Evolutionary conservation across 2,329 filamentous ascomycete species (phyloP), one percentile per base, ranked within the genome.

Genomic region (Seiridium cupressi): DNA sequence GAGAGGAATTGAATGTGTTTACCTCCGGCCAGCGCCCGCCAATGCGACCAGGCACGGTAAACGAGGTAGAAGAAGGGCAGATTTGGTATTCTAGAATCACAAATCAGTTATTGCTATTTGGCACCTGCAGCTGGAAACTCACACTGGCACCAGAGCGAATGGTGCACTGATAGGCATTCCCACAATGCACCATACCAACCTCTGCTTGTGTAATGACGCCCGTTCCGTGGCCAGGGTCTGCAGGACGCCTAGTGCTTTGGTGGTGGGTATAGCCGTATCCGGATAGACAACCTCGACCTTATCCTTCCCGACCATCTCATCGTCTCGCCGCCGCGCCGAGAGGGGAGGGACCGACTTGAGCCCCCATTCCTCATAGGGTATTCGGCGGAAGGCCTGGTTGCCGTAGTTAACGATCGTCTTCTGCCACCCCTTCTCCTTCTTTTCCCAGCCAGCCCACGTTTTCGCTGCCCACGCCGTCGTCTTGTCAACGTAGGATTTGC

Each of bases 331-430:
- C 65, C 86, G 84, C 60, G 86, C 79, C 47, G 88, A 92, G 66
- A 96, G 81, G 31, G 93, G 89, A 49, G 95, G 95, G 57, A 99
- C 89, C 42, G 92, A 96, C 79, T 98, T 98, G 66, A 99, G 82
- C 0, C 92, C 93, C 95, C 95, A 99, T 88, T 99, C 95, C 77
- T 98, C 91, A 73, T 91, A 97, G 3, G 95, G 91, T 69, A 99
- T 96, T 63, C 92, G 87, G 68, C 91, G 88, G 62, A 99, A 85
- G 13, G 92, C 87, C 54, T 87, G 81, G 77, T 99, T 97, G 59
- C 95, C 95, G 74, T 94, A 96, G 61, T 84, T 82, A 57, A 95
- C 94, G 26, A 97, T 83, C 67, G 87, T 87, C 72, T 90, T 92
- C 80, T 97, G 92, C 95, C 95, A 98, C 58, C 91, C 91, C 49